Conservation (phyloP, 306 rosid species). For the Medicago ruthenica region DNA sequence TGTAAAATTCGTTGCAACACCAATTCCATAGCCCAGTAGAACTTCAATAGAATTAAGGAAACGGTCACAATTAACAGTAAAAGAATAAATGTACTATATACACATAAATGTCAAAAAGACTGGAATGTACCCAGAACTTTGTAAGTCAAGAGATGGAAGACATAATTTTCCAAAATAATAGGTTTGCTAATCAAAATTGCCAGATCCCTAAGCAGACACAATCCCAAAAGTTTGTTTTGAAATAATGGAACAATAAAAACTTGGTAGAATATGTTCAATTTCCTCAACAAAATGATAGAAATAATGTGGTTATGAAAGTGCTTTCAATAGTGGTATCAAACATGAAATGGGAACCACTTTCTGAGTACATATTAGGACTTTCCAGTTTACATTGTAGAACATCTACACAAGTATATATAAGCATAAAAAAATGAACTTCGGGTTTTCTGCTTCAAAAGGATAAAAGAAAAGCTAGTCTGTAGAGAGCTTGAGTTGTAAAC, state of each 20-base stretch:
- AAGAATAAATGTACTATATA: neutral
- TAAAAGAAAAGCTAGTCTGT: conserved; percentile 17
- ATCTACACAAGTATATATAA: conserved; percentile 8
- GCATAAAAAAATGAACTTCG: conserved; percentile 10
- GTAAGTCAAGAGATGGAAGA: neutral
- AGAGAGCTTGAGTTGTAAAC: neutral
- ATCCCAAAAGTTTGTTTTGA: neutral
- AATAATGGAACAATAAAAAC: conserved; percentile 6
- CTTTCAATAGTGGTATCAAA: conserved; percentile 14
- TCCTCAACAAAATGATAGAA: neutral
- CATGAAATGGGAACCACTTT: conserved; percentile 28
- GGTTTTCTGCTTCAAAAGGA: conserved; percentile 9
- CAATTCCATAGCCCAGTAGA: conserved; percentile 79
- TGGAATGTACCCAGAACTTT: neutral
- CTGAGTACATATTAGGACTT: neutral
- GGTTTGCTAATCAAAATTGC: neutral
- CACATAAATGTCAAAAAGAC: neutral
- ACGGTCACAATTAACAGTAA: conserved; percentile 14
- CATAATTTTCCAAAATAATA: neutral
- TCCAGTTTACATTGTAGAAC: neutral
- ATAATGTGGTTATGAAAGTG: neutral
- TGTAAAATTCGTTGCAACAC: conserved; percentile 74
- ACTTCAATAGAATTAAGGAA: conserved; percentile 67
- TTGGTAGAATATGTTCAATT: conserved; percentile 7
- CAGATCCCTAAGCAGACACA: neutral